Conservation (phyloP, 2,329 filamentous ascomycete genomes). For the Colletotrichum phormii region DNA sequence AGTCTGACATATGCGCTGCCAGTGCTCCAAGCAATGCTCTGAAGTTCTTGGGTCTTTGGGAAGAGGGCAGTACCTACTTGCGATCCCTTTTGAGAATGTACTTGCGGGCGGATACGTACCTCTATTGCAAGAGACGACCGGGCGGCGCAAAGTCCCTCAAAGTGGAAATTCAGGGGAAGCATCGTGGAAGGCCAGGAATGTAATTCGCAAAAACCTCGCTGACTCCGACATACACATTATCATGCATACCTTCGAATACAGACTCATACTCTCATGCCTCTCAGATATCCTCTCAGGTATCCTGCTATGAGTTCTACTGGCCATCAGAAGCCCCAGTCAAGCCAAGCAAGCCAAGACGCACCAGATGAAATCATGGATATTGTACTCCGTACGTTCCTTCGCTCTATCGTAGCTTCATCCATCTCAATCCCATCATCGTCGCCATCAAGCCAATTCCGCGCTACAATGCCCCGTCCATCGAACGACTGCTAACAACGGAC, state of each 20-base stretch:
- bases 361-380: not conserved
- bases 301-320: too few species aligned
- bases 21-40: not conserved
- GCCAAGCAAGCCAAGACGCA: not conserved
- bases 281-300: too few species aligned
- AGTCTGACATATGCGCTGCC: not conserved
- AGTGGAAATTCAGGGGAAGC: constrained; percentile 25
- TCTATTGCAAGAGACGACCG: not conserved
- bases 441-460: too few species aligned
- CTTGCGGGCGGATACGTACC: not conserved
- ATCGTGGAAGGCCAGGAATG: constrained; percentile 10
- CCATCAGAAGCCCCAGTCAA: not conserved
- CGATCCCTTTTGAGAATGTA: not conserved
- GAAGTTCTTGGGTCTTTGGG: not conserved
- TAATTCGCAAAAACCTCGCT: not conserved
- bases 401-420: not conserved
- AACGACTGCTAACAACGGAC: too few species aligned
- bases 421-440: too few species aligned
- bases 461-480: too few species aligned
- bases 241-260: not conserved
- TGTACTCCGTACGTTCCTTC: not conserved
- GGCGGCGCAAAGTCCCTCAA: not conserved
- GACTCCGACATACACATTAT: not conserved
- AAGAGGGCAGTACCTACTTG: not conserved
- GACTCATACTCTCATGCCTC: not conserved